phyloP scores from a whole-genome alignment of 2,329 filamentous ascomycete species.

The Nemania sp. region DNA sequence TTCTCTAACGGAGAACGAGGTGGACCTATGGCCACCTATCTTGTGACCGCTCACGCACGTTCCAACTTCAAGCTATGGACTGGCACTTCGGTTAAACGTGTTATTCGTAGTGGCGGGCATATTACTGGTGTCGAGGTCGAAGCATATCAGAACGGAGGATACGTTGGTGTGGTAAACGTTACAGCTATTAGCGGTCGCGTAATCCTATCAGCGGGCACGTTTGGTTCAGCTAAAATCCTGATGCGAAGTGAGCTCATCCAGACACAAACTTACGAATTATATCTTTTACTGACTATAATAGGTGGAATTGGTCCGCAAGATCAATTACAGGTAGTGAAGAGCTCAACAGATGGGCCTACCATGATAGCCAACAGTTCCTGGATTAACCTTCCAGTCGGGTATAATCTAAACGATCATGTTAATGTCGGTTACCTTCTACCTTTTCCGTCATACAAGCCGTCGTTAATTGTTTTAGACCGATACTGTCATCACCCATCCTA shows the following conservation, averaged over 20 bases:
- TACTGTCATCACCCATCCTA: conserved; percentile 57
- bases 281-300: conserved; percentile 38
- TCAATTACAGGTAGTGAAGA: conserved; percentile 66
- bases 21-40: conserved; percentile 78
- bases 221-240: conserved; percentile 77
- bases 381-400: conserved; percentile 70
- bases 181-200: conserved; percentile 71
- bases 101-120: conserved; percentile 71
- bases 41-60: conserved; percentile 69
- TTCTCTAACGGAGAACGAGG: conserved; percentile 74
- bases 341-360: conserved; percentile 61
- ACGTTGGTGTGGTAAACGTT: conserved; percentile 70
- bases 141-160: conserved; percentile 64
- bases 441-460: neutral
- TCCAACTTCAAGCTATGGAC: conserved; percentile 76
- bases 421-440: conserved; percentile 51
- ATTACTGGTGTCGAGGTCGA: conserved; percentile 78
- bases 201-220: conserved; percentile 75
- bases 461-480: conserved; percentile 56
- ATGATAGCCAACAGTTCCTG: conserved; percentile 65
- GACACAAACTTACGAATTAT: neutral
- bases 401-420: conserved; percentile 69
- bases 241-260: conserved; percentile 64
- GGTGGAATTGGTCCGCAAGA: conserved; percentile 72
- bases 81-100: conserved; percentile 73